These are phyloP conservation scores for Oryza officinalis DNA, from an alignment of 176 grass and related monocot genomes.

Conservation along the genomic window DNA sequence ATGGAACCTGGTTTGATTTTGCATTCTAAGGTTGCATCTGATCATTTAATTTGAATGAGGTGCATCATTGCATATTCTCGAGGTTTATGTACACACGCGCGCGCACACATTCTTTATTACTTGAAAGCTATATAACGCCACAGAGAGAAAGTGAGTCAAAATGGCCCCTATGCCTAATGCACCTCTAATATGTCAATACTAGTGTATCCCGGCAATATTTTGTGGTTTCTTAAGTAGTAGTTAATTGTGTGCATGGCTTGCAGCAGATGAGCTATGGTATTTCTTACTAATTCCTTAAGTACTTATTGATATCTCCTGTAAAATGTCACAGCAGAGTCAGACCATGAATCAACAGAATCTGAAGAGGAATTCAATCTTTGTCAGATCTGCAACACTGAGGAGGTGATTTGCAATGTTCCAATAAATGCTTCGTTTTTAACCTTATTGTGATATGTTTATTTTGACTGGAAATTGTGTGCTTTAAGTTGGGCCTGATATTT, in stretches of 20 bases:
- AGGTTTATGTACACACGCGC: background rate
- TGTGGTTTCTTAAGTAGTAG: background rate
- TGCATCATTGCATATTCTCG: background rate
- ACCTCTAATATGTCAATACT: background rate
- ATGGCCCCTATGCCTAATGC: background rate
- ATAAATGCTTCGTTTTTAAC: background rate
- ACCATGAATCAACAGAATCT: conserved; percentile 78
- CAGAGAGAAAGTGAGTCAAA: background rate
- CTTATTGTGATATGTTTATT: background rate
- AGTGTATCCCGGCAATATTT: background rate
- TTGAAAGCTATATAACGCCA: background rate
- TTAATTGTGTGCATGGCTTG: conserved; percentile 34
- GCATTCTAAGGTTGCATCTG: conserved; percentile 19
- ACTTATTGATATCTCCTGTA: conserved; percentile 22
- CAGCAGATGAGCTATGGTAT: conserved; percentile 16
- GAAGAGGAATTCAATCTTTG: conserved; percentile 87
- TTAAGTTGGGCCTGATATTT: background rate
- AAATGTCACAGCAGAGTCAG: conserved; percentile 57
- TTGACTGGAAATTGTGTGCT: background rate
- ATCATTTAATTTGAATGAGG: conserved; percentile 10
- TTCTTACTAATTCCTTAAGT: conserved; percentile 16
- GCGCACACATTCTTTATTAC: conserved; percentile 17
- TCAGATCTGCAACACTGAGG: conserved; percentile 84
- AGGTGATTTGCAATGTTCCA: conserved; percentile 56
- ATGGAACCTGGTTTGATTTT: conserved; percentile 8